These are phyloP conservation scores for Misopates orontium DNA, from an alignment of 257 asterid species.

Conservation along the genomic window DNA sequence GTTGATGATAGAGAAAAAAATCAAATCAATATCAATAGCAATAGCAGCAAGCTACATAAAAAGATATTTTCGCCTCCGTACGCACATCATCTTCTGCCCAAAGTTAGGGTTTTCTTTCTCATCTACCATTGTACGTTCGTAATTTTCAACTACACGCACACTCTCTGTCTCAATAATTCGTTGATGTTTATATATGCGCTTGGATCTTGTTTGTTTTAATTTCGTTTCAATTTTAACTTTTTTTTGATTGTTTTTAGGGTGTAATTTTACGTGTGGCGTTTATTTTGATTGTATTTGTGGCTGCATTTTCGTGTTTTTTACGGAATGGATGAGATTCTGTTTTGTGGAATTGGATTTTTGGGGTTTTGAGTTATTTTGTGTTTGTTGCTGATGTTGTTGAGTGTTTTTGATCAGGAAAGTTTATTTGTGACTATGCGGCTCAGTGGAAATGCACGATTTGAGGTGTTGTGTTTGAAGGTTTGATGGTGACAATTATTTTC, in stretches of 20 bases:
- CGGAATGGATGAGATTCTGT: constrained; percentile 2
- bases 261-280: not conserved
- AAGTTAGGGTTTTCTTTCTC: constrained; percentile 40
- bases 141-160: constrained; percentile 1
- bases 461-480: constrained; percentile 28
- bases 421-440: constrained; percentile 12
- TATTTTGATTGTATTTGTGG: constrained; percentile 11
- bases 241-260: constrained; percentile 8
- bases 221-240: constrained; percentile 1
- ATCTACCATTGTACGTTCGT: constrained; percentile 34
- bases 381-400: not conserved
- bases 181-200: not conserved
- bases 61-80: constrained; percentile 29
- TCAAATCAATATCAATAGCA: too few species aligned
- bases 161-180: not conserved
- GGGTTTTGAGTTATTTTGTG: constrained; percentile 14
- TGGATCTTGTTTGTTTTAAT: not conserved
- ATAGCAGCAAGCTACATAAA: not conserved
- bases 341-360: constrained; percentile 5
- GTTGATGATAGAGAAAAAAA: constrained; percentile 27
- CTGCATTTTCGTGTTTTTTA: constrained; percentile 22
- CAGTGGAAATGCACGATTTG: constrained; percentile 8
- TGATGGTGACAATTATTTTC: constrained; percentile 39
- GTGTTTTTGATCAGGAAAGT: not conserved
- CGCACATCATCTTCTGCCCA: constrained; percentile 37